A percentile compares a stretch with the other conserved stretches of the same genome.
phyloP scores from a whole-genome alignment of 345 rosid species.

The Heritiera littoralis region DNA sequence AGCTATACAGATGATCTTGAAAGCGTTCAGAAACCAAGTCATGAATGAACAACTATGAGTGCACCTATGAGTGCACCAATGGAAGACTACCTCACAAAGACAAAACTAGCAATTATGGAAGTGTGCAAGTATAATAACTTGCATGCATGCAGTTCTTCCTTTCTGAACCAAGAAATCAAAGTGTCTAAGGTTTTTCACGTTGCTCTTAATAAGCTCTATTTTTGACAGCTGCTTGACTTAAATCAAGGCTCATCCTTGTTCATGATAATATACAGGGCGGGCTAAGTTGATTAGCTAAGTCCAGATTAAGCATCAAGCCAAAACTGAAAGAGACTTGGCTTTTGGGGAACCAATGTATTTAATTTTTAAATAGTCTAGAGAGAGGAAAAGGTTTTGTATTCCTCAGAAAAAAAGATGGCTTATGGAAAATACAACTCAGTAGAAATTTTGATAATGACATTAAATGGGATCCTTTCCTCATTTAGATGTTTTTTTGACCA shows the following conservation, averaged over 20 bases:
- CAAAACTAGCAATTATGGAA: neutral
- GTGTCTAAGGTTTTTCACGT: neutral
- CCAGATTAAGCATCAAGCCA: neutral
- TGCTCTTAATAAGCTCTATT: neutral
- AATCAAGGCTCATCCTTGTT: neutral
- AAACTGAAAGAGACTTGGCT: neutral
- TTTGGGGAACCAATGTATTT: neutral
- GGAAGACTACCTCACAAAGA: neutral
- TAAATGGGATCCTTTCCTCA: neutral
- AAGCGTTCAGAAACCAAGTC: neutral
- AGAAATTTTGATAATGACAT: neutral
- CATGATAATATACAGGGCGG: neutral
- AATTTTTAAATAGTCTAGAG: neutral
- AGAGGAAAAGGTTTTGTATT: neutral
- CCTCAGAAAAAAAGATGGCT: neutral
- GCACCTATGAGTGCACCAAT: neutral
- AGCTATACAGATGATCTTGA: neutral
- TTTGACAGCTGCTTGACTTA: neutral
- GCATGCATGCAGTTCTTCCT: neutral
- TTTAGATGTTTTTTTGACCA: neutral
- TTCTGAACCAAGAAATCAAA: neutral
- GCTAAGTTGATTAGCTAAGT: neutral
- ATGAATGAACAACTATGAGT: neutral
- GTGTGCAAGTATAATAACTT: neutral
- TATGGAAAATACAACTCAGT: no score